Conservation (phyloP, 768 basidiomycete species). For the Tephrocybe sp. region DNA sequence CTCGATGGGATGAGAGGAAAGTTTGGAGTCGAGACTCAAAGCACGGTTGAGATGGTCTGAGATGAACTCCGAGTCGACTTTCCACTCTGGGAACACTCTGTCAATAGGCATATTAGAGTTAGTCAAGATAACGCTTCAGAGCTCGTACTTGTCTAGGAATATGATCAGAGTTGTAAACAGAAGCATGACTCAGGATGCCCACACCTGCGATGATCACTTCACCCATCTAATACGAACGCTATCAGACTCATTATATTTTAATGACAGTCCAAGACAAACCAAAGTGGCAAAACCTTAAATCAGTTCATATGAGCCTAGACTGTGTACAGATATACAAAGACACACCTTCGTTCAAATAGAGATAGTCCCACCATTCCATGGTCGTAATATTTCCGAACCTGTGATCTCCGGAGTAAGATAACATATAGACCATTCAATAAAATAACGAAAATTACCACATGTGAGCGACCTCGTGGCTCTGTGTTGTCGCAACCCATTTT, state of each 20-base stretch:
- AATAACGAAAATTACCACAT: constrained; percentile 55
- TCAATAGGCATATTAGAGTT: constrained; percentile 3
- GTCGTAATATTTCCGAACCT: constrained; percentile 94
- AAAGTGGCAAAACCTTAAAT: constrained; percentile 85
- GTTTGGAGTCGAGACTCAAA: constrained; percentile 77
- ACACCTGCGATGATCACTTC: constrained; percentile 81
- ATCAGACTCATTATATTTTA: constrained; percentile 3
- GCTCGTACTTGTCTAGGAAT: constrained; percentile 49
- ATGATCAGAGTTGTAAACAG: background rate
- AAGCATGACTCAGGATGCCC: constrained; percentile 12
- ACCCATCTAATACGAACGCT: constrained; percentile 86
- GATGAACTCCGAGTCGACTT: constrained; percentile 79
- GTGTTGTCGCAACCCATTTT: constrained; percentile 75
- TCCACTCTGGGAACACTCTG: constrained; percentile 86
- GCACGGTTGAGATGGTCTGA: constrained; percentile 76
- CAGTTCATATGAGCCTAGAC: constrained; percentile 2
- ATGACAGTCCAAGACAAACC: constrained; percentile 36
- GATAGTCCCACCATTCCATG: constrained; percentile 91
- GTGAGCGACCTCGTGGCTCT: constrained; percentile 87
- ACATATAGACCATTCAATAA: background rate
- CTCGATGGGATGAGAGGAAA: constrained; percentile 91
- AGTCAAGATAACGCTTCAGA: background rate
- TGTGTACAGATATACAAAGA: background rate
- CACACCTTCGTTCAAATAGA: constrained; percentile 78
- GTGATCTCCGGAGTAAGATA: background rate